These are phyloP conservation scores for Fusarium nanum DNA, from an alignment of 2,329 filamentous ascomycete genomes.

Conservation along the genomic window DNA sequence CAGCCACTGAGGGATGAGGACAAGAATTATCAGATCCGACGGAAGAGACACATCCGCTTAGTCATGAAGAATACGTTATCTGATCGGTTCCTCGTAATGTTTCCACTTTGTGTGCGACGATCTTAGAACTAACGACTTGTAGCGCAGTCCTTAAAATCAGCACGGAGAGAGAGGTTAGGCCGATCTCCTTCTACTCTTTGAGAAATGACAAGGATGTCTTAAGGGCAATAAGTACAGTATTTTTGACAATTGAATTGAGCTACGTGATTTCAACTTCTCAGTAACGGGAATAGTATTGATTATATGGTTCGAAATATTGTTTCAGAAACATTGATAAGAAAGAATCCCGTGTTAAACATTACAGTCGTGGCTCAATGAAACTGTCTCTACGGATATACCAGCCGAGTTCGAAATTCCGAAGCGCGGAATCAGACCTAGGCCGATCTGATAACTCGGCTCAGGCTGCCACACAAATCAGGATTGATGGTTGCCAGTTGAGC, in stretches of 20 bases:
- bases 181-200: not conserved
- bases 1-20: slow-evolving; percentile 25
- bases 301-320: not conserved
- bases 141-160: not conserved
- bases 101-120: not conserved
- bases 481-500: not conserved
- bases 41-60: slow-evolving; percentile 5
- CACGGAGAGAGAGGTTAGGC: not conserved
- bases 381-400: not conserved
- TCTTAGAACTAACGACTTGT: slow-evolving; percentile 3
- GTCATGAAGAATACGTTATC: slow-evolving; percentile 30
- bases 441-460: slow-evolving; percentile 32
- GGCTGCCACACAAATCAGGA: not conserved
- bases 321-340: not conserved
- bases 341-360: not conserved
- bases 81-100: slow-evolving; percentile 19
- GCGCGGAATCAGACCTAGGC: not conserved
- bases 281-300: not conserved
- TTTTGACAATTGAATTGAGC: slow-evolving; percentile 4
- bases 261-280: slow-evolving; percentile 28
- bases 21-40: slow-evolving; percentile 18
- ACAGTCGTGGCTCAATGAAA: not conserved
- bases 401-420: not conserved
- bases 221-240: not conserved
- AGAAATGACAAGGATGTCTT: not conserved